phyloP scores from a whole-genome alignment of 2,329 filamentous ascomycete genomes.

The Juglanconis oblonga region DNA sequence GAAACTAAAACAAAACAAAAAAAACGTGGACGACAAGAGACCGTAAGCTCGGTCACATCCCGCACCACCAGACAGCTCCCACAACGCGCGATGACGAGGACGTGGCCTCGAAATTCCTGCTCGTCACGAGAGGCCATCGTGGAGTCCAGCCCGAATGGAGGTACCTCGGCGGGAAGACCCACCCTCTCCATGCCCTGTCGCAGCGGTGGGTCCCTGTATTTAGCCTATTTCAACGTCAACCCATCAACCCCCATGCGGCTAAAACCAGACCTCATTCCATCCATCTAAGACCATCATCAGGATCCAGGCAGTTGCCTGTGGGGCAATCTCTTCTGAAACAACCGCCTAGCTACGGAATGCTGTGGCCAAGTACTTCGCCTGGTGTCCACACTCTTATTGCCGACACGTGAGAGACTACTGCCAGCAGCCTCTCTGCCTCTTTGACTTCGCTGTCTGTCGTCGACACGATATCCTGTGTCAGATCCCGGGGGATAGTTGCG shows the following conservation, averaged over 20 bases:
- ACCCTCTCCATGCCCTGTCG: conserved; percentile 22
- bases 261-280: background rate
- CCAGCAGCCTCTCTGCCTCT: too few species aligned
- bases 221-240: conserved; percentile 16
- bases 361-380: background rate
- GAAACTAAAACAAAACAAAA: too few species aligned
- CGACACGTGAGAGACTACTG: too few species aligned
- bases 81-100: background rate
- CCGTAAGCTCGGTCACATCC: background rate
- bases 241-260: conserved; percentile 23
- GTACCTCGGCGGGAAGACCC: conserved; percentile 18
- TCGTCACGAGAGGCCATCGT: background rate
- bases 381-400: too few species aligned
- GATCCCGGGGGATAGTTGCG: too few species aligned
- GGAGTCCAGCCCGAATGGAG: background rate
- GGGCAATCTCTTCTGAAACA: background rate
- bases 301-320: background rate
- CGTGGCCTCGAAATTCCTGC: background rate
- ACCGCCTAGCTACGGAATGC: background rate
- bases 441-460: too few species aligned
- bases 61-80: background rate
- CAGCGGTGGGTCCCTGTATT: conserved; percentile 5
- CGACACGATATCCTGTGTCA: too few species aligned
- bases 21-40: too few species aligned
- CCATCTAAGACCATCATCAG: background rate